Evolutionary conservation across 1,284 basidiomycete genomes (phyloP).

Genomic region (Cryptococcus sp.): DNA sequence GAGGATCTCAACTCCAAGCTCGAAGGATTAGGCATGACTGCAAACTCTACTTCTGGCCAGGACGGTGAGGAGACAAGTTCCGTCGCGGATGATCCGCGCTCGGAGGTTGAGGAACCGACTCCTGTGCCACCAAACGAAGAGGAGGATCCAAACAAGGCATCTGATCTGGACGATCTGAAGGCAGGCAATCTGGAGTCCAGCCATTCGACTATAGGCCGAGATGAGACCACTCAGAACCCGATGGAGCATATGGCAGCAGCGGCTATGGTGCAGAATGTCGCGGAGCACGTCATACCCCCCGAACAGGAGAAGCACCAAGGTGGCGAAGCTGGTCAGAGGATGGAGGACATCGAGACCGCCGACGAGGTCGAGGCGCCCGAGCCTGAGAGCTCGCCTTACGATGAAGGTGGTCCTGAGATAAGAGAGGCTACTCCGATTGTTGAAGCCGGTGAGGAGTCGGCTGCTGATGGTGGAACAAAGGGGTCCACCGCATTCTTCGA

Average conservation of each 20-base stretch:
- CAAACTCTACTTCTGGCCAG: background rate
- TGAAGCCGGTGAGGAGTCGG: background rate
- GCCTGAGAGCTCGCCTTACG: conserved; percentile 5
- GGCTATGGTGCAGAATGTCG: conserved; percentile 23
- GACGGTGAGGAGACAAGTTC: background rate
- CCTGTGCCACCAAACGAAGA: conserved; percentile 10
- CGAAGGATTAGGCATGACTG: conserved; percentile 12
- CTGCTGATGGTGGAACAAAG: conserved; percentile 1
- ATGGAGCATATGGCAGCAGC: conserved; percentile 23
- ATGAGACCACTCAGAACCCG: conserved; percentile 8
- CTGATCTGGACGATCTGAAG: conserved; percentile 33
- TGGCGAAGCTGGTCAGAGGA: conserved; percentile 30
- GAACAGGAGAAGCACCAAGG: conserved; percentile 32
- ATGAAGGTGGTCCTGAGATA: conserved; percentile 6
- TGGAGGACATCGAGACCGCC: conserved; percentile 32
- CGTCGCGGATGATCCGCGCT: background rate
- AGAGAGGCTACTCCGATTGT: conserved; percentile 1
- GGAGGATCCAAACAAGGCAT: conserved; percentile 27
- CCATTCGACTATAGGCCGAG: background rate
- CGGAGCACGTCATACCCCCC: conserved; percentile 19
- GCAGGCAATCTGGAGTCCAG: conserved; percentile 15
- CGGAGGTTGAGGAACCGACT: conserved; percentile 1
- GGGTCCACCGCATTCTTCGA: background rate
- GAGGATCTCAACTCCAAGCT: conserved; percentile 15
- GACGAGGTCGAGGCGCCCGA: conserved; percentile 18